A percentile compares a stretch with the other conserved stretches of the same genome.
Conservation (phyloP, 306 rosid genomes). For the Sphenostylis stenocarpa region DNA sequence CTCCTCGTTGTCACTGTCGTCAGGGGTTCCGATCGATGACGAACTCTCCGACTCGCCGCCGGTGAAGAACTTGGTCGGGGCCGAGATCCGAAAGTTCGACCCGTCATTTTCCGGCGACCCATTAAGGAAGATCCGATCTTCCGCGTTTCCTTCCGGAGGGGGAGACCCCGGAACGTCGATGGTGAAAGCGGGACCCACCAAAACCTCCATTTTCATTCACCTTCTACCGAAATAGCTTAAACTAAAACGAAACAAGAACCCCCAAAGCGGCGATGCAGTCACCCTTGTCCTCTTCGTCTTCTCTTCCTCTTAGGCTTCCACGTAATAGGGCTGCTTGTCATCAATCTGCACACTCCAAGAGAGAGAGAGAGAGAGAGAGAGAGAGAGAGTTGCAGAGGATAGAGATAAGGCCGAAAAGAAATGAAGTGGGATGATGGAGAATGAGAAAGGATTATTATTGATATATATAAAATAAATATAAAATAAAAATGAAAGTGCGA, state of each 20-base stretch:
- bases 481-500: background rate
- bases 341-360: slow-evolving; percentile 42
- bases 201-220: slow-evolving; percentile 57
- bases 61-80: slow-evolving; percentile 1
- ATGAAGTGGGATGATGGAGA: background rate
- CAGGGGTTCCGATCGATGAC: slow-evolving; percentile 87
- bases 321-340: slow-evolving; percentile 51
- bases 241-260: background rate
- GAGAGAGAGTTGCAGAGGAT: background rate
- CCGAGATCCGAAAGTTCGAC: slow-evolving; percentile 32
- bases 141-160: background rate
- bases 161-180: slow-evolving; percentile 59
- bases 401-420: background rate
- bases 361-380: background rate
- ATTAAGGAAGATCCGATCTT: slow-evolving; percentile 31
- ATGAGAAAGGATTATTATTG: background rate
- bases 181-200: slow-evolving; percentile 65
- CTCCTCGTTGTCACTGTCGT: slow-evolving; percentile 51
- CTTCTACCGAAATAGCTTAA: background rate
- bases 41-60: slow-evolving; percentile 59
- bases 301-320: slow-evolving; percentile 53
- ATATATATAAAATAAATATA: slow-evolving; percentile 1
- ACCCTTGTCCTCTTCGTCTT: slow-evolving; percentile 68
- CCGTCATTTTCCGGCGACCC: slow-evolving; percentile 8
- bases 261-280: background rate